phyloP scores from a whole-genome alignment of 2,329 filamentous ascomycete genomes.

The Pyricularia pennisetigena region DNA sequence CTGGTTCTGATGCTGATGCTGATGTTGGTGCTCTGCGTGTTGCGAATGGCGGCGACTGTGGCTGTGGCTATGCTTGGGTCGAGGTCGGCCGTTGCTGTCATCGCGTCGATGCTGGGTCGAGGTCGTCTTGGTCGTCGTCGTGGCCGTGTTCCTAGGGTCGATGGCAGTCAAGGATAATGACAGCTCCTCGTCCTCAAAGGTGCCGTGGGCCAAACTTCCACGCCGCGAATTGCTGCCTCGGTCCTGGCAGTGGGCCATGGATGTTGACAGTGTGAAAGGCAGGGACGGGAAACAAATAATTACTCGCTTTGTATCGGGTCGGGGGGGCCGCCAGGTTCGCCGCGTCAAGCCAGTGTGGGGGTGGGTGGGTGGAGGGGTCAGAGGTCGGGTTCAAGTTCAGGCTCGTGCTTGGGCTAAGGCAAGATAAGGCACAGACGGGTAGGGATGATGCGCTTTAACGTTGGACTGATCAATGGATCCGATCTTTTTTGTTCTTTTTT shows the following conservation, averaged over 20 bases:
- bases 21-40: background rate
- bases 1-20: background rate
- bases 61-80: background rate
- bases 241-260: slow-evolving; percentile 4
- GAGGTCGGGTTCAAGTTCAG: background rate
- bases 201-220: background rate
- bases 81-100: background rate
- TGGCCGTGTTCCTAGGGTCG: background rate
- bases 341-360: background rate
- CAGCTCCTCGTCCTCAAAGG: slow-evolving; percentile 3
- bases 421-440: background rate
- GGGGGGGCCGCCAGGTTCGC: background rate
- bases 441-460: background rate
- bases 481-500: background rate
- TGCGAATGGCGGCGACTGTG: background rate
- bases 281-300: background rate
- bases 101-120: background rate
- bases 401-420: background rate
- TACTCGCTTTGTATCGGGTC: background rate
- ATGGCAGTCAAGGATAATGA: background rate
- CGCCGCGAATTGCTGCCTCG: background rate
- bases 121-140: background rate
- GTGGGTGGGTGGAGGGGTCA: background rate
- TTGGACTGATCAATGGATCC: background rate
- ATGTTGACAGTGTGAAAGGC: slow-evolving; percentile 1